A percentile compares a stretch with the other conserved stretches of the same genome.
These are phyloP conservation scores for Ailanthus altissimus DNA, from an alignment of 345 rosid species.

Conservation along the genomic window DNA sequence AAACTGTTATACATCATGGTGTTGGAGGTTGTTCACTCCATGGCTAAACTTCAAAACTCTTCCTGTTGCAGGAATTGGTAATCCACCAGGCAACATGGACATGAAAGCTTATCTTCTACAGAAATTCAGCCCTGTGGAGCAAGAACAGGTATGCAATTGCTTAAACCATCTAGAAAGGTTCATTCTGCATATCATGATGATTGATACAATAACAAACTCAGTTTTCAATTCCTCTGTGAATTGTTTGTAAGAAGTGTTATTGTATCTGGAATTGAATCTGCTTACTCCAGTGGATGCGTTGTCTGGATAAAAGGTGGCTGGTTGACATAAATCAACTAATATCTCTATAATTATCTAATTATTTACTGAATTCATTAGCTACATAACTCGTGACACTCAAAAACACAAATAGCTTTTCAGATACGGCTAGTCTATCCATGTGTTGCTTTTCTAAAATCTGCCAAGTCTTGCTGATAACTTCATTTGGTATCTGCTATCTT, in stretches of 20 bases:
- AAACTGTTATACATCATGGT: not conserved
- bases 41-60: not conserved
- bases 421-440: not conserved
- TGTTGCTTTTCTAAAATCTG: not conserved
- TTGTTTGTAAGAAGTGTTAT: not conserved
- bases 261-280: not conserved
- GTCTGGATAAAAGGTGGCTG: not conserved
- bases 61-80: slow-evolving; percentile 67
- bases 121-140: slow-evolving; percentile 71
- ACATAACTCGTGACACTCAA: not conserved
- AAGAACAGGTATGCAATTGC: slow-evolving; percentile 49
- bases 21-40: not conserved
- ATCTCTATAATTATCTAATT: not conserved
- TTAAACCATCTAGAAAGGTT: not conserved
- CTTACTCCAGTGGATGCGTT: not conserved
- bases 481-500: not conserved
- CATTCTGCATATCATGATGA: not conserved
- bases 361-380: not conserved
- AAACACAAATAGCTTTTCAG: not conserved
- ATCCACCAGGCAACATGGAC: slow-evolving; percentile 92
- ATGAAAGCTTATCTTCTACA: slow-evolving; percentile 89
- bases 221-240: too few relatives aligned
- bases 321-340: not conserved
- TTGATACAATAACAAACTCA: not conserved
- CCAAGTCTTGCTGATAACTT: slow-evolving; percentile 2